A percentile compares a stretch with the other conserved stretches of the same genome.
Evolutionary conservation across 768 basidiomycete genomes (phyloP).

Genomic region (Rhizopogon sp.): DNA sequence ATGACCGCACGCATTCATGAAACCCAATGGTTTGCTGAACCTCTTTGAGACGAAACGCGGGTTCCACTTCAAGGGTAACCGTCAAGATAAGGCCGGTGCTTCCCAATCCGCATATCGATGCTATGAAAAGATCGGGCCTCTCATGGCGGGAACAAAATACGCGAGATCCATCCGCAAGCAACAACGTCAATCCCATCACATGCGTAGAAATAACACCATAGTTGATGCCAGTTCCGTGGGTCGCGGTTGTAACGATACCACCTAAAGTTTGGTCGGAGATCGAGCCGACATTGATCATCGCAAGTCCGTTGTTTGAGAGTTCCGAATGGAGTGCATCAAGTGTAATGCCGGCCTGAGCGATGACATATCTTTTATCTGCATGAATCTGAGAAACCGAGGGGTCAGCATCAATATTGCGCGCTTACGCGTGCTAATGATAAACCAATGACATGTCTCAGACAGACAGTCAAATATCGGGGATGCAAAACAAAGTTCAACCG

Average conservation of each 20-base stretch:
- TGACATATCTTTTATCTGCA: conserved; percentile 56
- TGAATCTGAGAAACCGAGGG: conserved; percentile 50
- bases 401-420: conserved; percentile 2
- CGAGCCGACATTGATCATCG: conserved; percentile 90
- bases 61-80: conserved; percentile 74
- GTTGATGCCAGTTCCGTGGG: conserved; percentile 84
- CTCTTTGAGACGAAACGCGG: conserved; percentile 78
- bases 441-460: neutral
- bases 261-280: conserved; percentile 96
- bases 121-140: conserved; percentile 74
- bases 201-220: conserved; percentile 81
- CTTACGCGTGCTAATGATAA: conserved; percentile 2
- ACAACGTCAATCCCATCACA: conserved; percentile 68
- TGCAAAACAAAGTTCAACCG: conserved; percentile 10
- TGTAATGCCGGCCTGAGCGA: conserved; percentile 75
- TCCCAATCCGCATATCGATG: conserved; percentile 88
- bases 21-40: conserved; percentile 57
- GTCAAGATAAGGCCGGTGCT: conserved; percentile 83
- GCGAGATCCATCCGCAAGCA: conserved; percentile 71
- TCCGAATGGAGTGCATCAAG: conserved; percentile 67
- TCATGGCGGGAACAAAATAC: conserved; percentile 62
- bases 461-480: neutral
- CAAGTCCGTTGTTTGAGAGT: conserved; percentile 64
- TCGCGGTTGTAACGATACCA: conserved; percentile 90
- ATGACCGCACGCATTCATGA: conserved; percentile 48